Conservation (phyloP, 441 rosid genomes). For the Gossypium trilobum region DNA sequence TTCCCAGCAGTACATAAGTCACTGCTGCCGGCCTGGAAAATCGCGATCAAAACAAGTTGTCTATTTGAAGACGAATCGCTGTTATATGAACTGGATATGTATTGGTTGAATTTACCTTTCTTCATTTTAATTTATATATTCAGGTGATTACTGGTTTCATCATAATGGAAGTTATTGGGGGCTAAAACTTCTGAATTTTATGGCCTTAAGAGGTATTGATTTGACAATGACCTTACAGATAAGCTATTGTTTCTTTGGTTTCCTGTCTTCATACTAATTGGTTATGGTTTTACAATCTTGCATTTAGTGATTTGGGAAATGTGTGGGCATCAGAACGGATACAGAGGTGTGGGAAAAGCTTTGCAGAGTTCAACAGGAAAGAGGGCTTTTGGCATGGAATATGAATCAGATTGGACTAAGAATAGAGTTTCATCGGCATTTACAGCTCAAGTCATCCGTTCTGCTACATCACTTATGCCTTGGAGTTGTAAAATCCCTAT, state of each 20-base stretch:
- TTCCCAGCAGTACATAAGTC: background rate
- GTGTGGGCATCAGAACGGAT: slow-evolving; percentile 38
- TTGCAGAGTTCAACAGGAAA: slow-evolving; percentile 16
- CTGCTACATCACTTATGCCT: slow-evolving; percentile 63
- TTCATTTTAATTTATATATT: slow-evolving; percentile 4
- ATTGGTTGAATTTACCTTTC: slow-evolving; percentile 9
- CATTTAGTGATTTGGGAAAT: slow-evolving; percentile 39
- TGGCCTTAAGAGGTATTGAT: slow-evolving; percentile 47
- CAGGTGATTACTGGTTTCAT: slow-evolving; percentile 20
- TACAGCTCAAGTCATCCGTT: slow-evolving; percentile 47
- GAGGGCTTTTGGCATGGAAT: slow-evolving; percentile 60
- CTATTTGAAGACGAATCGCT: background rate
- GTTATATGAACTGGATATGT: background rate
- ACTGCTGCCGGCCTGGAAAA: slow-evolving; percentile 7
- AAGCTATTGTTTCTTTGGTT: background rate
- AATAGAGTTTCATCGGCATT: slow-evolving; percentile 45
- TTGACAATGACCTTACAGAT: background rate
- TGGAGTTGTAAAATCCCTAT: slow-evolving; percentile 75
- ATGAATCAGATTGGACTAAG: slow-evolving; percentile 56
- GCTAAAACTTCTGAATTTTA: slow-evolving; percentile 40
- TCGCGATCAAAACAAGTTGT: slow-evolving; percentile 17
- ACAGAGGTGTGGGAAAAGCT: slow-evolving; percentile 25
- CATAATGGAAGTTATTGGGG: slow-evolving; percentile 65
- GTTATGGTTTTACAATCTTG: slow-evolving; percentile 6
- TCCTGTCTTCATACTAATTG: slow-evolving; percentile 3